Evolutionary conservation across 2,329 filamentous ascomycete species (phyloP).

Genomic region (Aspergillus oerlinghausenensis): DNA sequence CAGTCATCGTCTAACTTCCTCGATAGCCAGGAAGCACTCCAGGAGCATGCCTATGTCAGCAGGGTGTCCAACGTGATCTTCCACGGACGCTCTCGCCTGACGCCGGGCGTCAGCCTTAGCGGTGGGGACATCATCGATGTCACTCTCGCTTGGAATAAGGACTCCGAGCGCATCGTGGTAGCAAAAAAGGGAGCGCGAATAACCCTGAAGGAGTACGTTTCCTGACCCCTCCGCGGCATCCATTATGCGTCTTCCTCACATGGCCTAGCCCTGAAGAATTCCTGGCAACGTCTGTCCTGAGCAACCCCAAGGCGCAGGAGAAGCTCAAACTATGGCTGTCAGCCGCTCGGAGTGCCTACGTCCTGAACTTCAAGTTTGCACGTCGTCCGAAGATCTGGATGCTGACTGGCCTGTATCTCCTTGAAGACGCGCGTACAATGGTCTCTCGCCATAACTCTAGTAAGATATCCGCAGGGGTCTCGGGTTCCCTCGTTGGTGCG

Average conservation of each 20-base stretch:
- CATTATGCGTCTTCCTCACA: neutral
- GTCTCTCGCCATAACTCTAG: slow-evolving; percentile 13
- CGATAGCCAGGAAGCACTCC: slow-evolving; percentile 13
- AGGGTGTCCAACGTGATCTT: slow-evolving; percentile 15
- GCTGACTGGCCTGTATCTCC: slow-evolving; percentile 18
- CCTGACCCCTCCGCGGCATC: neutral
- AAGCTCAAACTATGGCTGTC: slow-evolving; percentile 23
- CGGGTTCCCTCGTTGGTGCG: slow-evolving; percentile 15
- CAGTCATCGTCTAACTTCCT: neutral
- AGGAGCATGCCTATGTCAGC: slow-evolving; percentile 14
- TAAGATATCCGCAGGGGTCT: slow-evolving; percentile 15
- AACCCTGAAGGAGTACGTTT: slow-evolving; percentile 18
- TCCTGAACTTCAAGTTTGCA: slow-evolving; percentile 21
- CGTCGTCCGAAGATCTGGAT: slow-evolving; percentile 24
- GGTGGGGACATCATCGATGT: slow-evolving; percentile 20
- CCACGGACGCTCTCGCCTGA: slow-evolving; percentile 14
- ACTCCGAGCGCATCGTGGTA: slow-evolving; percentile 18
- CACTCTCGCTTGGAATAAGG: slow-evolving; percentile 18
- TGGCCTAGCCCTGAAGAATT: slow-evolving; percentile 16
- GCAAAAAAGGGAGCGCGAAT: slow-evolving; percentile 15
- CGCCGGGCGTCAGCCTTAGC: slow-evolving; percentile 14
- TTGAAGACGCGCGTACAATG: slow-evolving; percentile 16
- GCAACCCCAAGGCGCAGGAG: slow-evolving; percentile 13
- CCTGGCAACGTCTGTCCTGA: slow-evolving; percentile 13
- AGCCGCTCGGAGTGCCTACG: slow-evolving; percentile 18